Percentiles rank a stretch among this genome's conserved stretches.
These are phyloP conservation scores for Madurella mycetomatis DNA, from an alignment of 2,329 filamentous ascomycete species.

Conservation along the genomic window DNA sequence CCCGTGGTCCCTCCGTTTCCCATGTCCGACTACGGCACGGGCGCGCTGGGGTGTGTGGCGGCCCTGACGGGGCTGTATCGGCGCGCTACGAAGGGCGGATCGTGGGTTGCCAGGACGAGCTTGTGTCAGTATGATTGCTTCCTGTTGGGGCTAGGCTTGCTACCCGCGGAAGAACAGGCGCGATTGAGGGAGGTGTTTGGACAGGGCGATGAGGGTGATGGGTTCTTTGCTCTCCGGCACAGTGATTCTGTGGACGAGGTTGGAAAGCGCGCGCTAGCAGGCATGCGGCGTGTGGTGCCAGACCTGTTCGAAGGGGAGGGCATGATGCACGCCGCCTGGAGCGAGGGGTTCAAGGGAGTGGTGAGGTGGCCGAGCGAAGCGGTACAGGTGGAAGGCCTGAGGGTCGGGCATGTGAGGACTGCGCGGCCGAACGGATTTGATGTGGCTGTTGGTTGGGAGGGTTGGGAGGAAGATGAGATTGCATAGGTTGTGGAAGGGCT, in stretches of 20 bases:
- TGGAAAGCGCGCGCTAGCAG: conserved; percentile 53
- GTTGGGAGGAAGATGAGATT: conserved; percentile 32
- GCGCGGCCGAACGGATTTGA: conserved; percentile 34
- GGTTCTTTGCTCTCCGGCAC: conserved; percentile 55
- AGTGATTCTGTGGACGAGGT: conserved; percentile 63
- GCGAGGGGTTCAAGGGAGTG: conserved; percentile 37
- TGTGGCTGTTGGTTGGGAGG: conserved; percentile 17
- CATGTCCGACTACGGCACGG: conserved; percentile 65
- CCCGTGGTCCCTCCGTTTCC: conserved; percentile 63
- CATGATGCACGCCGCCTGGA: conserved; percentile 47
- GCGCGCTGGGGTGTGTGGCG: conserved; percentile 65
- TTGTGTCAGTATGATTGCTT: conserved; percentile 66
- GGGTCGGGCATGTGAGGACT: conserved; percentile 41
- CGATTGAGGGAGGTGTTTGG: conserved; percentile 40
- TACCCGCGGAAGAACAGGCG: conserved; percentile 50
- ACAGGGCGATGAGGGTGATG: conserved; percentile 35
- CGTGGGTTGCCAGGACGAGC: conserved; percentile 60
- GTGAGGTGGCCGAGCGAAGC: conserved; percentile 43
- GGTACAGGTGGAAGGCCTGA: conserved; percentile 40
- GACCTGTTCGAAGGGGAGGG: conserved; percentile 46
- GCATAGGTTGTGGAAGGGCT: background rate
- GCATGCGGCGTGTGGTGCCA: conserved; percentile 49
- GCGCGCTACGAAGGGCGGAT: conserved; percentile 59
- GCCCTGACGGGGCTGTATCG: conserved; percentile 60
- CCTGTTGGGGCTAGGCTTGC: conserved; percentile 56